Percentiles rank a stretch among this genome's conserved stretches.
Conservation (phyloP, 2,329 filamentous ascomycete species). For the Ilyonectria sp. region DNA sequence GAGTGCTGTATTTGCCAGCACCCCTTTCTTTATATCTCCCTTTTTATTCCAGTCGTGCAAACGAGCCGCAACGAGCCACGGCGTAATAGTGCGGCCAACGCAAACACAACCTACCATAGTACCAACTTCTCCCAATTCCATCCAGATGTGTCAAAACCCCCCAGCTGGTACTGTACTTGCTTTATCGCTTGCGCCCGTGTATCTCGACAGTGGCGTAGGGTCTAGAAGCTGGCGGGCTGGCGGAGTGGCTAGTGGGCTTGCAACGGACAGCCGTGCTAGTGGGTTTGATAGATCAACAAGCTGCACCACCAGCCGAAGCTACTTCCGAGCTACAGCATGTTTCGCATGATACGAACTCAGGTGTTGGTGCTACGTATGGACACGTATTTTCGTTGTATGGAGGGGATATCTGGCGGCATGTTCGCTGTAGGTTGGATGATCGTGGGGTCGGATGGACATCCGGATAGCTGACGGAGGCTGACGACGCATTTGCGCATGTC, state of each 20-base stretch:
- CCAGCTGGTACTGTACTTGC: not conserved
- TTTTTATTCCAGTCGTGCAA: not conserved
- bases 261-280: conserved; percentile 7
- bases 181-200: not conserved
- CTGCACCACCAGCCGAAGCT: not conserved
- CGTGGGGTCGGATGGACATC: conserved; percentile 17
- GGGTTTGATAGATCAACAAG: conserved; percentile 2
- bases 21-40: conserved; percentile 6
- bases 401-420: conserved; percentile 2
- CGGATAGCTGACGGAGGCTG: conserved; percentile 15
- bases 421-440: conserved; percentile 12
- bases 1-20: not conserved
- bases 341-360: not conserved
- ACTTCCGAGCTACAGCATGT: not conserved
- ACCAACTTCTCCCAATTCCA: not conserved
- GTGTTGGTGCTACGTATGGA: not conserved
- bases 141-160: not conserved
- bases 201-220: conserved; percentile 7
- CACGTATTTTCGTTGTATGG: conserved; percentile 8
- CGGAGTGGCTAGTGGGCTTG: conserved; percentile 16
- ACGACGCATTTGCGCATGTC: conserved; percentile 28
- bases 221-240: conserved; percentile 13
- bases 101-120: not conserved
- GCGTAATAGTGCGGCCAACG: conserved; percentile 1
- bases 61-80: not conserved